These are phyloP conservation scores for Colletotrichum musicola DNA, from an alignment of 2,329 filamentous ascomycete species.

Conservation along the genomic window DNA sequence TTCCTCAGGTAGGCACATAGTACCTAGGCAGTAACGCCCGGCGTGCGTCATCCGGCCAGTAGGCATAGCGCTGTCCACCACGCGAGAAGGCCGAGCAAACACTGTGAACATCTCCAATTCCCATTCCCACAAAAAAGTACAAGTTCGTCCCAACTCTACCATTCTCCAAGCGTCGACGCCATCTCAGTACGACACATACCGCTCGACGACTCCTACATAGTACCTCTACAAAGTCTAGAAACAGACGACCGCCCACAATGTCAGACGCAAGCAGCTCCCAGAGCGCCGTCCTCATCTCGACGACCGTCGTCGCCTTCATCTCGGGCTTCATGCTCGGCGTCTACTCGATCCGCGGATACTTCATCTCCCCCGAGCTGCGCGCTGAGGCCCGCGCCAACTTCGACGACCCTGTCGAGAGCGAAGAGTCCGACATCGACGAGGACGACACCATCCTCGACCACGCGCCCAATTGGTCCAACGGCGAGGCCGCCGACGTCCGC, in stretches of 20 bases:
- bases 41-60: slow-evolving; percentile 36
- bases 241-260: slow-evolving; percentile 7
- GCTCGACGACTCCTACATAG: not conserved
- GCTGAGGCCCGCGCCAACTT: slow-evolving; percentile 69
- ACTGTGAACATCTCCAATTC: slow-evolving; percentile 9
- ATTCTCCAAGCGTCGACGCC: not conserved
- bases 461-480: slow-evolving; percentile 76
- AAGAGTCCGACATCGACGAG: slow-evolving; percentile 76
- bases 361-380: slow-evolving; percentile 67
- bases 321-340: slow-evolving; percentile 86
- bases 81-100: not conserved
- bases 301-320: slow-evolving; percentile 79
- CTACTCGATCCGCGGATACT: slow-evolving; percentile 74
- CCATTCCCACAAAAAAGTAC: slow-evolving; percentile 28
- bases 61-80: slow-evolving; percentile 18
- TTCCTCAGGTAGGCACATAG: slow-evolving; percentile 7
- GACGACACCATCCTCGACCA: slow-evolving; percentile 71
- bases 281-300: slow-evolving; percentile 72
- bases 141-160: slow-evolving; percentile 28
- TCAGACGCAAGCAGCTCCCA: slow-evolving; percentile 13
- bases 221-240: not conserved
- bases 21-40: slow-evolving; percentile 23
- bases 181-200: not conserved
- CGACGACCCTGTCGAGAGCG: slow-evolving; percentile 74
- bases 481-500: slow-evolving; percentile 67